Base-by-base conservation (phyloP, 2,329 filamentous ascomycete species). In the Triangularia setosa region DNA sequence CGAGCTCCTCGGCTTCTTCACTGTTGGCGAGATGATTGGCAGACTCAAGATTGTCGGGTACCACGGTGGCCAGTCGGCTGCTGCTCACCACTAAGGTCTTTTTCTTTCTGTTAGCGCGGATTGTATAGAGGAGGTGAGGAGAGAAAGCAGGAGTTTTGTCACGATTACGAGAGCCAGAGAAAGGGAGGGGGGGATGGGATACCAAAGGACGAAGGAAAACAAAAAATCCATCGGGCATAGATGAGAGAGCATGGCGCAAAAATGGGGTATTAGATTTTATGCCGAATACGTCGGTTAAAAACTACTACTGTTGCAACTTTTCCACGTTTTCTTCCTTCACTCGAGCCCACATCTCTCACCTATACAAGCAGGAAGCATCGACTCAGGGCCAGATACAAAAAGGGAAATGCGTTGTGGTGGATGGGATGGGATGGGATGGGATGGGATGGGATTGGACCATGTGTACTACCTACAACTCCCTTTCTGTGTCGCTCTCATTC, bases 1-100 rank as follows among this genome's bases (percentile, higher is more conserved):
- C 63, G 94, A 99, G 82, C 85, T 92, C 59, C 80, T 99, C 71
- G 95, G 95, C 67, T 99, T 99, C 87, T 99, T 98, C 86, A 96
- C 93, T 67, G 87, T 98, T 62, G 95, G 95, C 70, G 93, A 98
- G 85, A 98, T 99, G 79, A 88, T 99, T 74, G 95, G 95, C 74
- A 87, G 93, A 75, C 87, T 95, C 82, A 98, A 99, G 90, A 79
- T 99, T 72, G 84, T 99, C 72, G 95, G 95, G 69, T 99, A 99
- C 85, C 86, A 85, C 79, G 90, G 91, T 75, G 87, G 91, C 76
- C 75, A 77, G 69, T 78, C 78, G 68, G 84, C 83, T 72, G 80
- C 81, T 69, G 81, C 82, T 69, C 84, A 88, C 78, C 86, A 87
- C 79, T 87, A 82, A 81, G 40, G 30, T 9, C 16, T n/a, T 48